Evolutionary conservation across 345 rosid species (phyloP).

Genomic region (Geranium rotundifolium): DNA sequence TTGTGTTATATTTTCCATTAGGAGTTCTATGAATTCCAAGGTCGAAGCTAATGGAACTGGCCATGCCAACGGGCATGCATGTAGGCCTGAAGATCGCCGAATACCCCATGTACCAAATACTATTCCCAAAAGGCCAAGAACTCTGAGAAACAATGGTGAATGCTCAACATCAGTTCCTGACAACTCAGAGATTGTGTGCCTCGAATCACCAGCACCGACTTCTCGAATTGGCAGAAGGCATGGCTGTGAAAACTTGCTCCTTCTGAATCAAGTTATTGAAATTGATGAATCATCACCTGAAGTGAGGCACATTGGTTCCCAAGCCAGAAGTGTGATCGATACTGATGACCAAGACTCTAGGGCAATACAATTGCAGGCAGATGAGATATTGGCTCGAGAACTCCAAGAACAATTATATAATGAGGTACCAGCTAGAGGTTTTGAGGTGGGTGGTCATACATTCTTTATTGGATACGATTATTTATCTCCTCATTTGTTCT

Average conservation of each 20-base stretch:
- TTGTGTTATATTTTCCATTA: conserved; percentile 8
- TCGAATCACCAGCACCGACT: conserved; percentile 50
- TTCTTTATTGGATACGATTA: not conserved
- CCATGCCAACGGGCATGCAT: conserved; percentile 16
- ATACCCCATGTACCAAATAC: conserved; percentile 5
- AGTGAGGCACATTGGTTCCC: conserved; percentile 14
- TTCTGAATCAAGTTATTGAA: conserved; percentile 27
- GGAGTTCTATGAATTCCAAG: conserved; percentile 18
- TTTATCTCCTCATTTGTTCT: not conserved
- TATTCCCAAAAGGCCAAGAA: conserved; percentile 26
- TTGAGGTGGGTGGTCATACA: conserved; percentile 33
- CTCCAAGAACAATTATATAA: conserved; percentile 82
- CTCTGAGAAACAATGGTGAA: conserved; percentile 27
- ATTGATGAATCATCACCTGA: conserved; percentile 29
- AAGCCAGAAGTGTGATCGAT: conserved; percentile 15
- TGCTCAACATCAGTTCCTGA: conserved; percentile 23
- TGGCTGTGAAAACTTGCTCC: conserved; percentile 15
- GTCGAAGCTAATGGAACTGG: conserved; percentile 16
- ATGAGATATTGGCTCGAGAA: conserved; percentile 75
- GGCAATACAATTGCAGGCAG: conserved; percentile 81
- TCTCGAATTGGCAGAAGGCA: conserved; percentile 34
- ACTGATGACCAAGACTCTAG: conserved; percentile 37
- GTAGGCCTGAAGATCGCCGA: conserved; percentile 12
- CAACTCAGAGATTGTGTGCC: conserved; percentile 35
- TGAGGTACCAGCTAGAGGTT: conserved; percentile 27